Base-by-base conservation (phyloP, 148 eudicot genomes). In the Camellia lanceoleosa region DNA sequence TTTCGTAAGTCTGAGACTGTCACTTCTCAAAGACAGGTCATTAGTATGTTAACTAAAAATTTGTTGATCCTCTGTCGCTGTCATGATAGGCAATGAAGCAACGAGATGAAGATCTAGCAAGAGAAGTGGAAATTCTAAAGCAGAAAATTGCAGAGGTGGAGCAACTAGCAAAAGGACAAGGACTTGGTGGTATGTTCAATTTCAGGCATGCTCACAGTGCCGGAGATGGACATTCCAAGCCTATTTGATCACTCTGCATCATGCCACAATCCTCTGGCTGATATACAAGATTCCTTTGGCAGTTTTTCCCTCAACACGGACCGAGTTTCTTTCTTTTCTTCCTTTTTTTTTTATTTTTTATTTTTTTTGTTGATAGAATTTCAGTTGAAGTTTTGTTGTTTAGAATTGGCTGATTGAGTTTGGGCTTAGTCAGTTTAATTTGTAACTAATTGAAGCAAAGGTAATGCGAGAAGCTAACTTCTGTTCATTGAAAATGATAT, bases 41-140 rank as follows among this genome's bases (percentile, higher is more conserved):
- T 23, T 23, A 23, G 30, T 23, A 23, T 23, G 30, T 23, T 23
- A 23, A 23, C 30, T 23, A 23, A 23, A 23, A 23, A 23, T 23
- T 5, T 3, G 59, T 14, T 20, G 30, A 38, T 38, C 30, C 7
- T 63, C 41, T n/a, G 0, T 38, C 2, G 76, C 42, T 73, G 56
- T 81, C 63, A 52, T 81, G n/a, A 47, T 69, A 94, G 98, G 91
- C 82, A 59, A 43, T 94, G 89, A 89, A 78, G 86, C 93, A 92
- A 75, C 86, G 87, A 51, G 94, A 92, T 71, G 93, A 89, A 54
- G 87, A 85, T 60, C 73, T 92, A 75, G 86, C 90, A 2, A 80
- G 75, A 79, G 98, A 94, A 79, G 56, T 90, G 15, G 90, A 92
- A 81, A 83, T 81, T 78, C 85, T 92, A 56, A 90, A 87, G 83